These are phyloP conservation scores for Eucalyptus pumila DNA, from an alignment of 345 rosid genomes.

Conservation along the genomic window DNA sequence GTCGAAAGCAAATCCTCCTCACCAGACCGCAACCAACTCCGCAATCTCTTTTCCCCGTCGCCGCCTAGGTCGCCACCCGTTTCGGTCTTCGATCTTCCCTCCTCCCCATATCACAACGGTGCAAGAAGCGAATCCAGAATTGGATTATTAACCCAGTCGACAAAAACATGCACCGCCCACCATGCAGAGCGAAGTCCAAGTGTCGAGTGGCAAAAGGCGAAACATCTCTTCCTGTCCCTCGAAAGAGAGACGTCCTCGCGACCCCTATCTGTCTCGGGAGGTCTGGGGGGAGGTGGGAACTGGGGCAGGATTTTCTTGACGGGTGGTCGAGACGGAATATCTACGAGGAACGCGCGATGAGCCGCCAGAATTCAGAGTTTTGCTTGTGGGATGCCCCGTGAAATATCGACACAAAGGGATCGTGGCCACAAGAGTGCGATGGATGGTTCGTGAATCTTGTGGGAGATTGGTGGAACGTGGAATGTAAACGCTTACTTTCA, in stretches of 20 bases:
- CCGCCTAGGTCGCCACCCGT: no score
- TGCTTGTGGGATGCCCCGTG: not conserved
- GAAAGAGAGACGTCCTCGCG: not conserved
- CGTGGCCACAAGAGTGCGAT: not conserved
- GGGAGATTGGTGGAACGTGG: not conserved
- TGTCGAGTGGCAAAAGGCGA: not conserved
- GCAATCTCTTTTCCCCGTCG: not conserved
- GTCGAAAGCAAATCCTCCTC: not conserved
- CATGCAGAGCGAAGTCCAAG: not conserved
- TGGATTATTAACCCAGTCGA: not conserved
- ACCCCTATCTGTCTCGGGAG: not conserved
- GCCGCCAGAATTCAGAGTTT: not conserved
- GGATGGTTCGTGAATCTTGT: not conserved
- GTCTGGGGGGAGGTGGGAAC: not conserved
- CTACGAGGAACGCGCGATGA: not conserved
- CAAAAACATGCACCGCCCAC: not conserved
- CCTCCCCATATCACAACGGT: not conserved
- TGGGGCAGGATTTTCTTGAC: not conserved
- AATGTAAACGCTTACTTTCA: not conserved
- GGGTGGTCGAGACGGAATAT: no score
- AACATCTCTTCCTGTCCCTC: not conserved
- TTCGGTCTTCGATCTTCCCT: not conserved
- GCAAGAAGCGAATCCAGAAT: not conserved
- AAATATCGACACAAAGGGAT: not conserved
- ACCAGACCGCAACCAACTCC: not conserved